Percentiles rank a stretch among this genome's conserved stretches.
Evolutionary conservation across 177 flowering plant species (phyloP).

Genomic region (Vitis hybrid): DNA sequence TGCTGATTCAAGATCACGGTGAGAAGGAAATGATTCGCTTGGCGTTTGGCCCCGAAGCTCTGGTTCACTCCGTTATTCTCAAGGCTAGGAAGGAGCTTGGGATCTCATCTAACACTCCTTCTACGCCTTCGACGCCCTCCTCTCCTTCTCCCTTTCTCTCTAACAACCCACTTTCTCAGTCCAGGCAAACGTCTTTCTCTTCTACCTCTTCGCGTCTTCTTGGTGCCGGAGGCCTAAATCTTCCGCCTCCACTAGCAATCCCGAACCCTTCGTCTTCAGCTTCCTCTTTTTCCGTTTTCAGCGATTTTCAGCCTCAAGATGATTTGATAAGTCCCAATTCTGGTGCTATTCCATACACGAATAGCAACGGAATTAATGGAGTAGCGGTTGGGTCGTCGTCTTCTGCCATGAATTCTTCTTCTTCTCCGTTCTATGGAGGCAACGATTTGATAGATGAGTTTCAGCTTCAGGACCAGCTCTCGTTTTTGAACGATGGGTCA

Average conservation of each 20-base stretch:
- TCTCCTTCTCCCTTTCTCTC: constrained; percentile 43
- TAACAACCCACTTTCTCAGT: constrained; percentile 23
- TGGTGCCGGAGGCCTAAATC: constrained; percentile 9
- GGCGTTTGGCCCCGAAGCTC: constrained; percentile 82
- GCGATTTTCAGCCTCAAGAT: constrained; percentile 33
- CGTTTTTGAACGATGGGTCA: constrained; percentile 56
- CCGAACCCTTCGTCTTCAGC: constrained; percentile 23
- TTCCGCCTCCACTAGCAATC: constrained; percentile 41
- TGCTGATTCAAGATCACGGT: constrained; percentile 83
- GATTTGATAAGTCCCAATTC: constrained; percentile 40
- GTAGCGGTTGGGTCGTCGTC: constrained; percentile 19
- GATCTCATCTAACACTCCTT: constrained; percentile 33
- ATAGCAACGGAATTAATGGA: constrained; percentile 14
- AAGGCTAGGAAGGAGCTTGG: constrained; percentile 68
- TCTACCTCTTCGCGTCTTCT: constrained; percentile 14
- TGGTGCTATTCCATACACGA: neutral
- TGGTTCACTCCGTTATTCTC: constrained; percentile 64
- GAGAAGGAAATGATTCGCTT: constrained; percentile 93
- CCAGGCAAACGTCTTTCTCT: constrained; percentile 41
- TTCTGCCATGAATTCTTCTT: constrained; percentile 27
- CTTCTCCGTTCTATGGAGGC: constrained; percentile 31
- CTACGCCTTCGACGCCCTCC: constrained; percentile 48
- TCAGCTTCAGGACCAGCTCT: constrained; percentile 71
- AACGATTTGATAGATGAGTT: constrained; percentile 57
- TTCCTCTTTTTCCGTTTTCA: constrained; percentile 28